Base-by-base conservation (phyloP, 495 filamentous ascomycete species). In the Penicillium ochrochloron region DNA sequence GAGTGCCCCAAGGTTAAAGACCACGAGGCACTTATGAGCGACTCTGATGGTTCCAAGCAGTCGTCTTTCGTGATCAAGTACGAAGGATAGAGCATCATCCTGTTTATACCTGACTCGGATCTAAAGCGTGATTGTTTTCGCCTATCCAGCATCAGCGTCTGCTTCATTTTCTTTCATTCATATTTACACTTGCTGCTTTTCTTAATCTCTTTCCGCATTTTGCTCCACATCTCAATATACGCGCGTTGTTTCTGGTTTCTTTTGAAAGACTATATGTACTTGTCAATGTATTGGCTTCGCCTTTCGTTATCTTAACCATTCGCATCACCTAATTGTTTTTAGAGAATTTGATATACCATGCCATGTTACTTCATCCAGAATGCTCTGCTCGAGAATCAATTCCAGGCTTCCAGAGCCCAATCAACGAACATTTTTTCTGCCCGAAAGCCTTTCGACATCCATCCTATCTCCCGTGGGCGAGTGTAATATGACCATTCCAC, bases 41-140 rank as follows among this genome's bases (percentile, higher is more conserved):
- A 62, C 19, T 55, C 60, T 0, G 60, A 62, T 27, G 60, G 50
- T 11, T 62, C 60, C 21, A 52, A 62, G 39, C 19, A 56, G 11
- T 58, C 53, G 14, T 60, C 50, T 25, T 62, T 54, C 23, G 51
- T 46, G 23, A 56, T 62, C 10, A 62, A 62, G 60, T 62, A 52
- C 37, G 51, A 56, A 44, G 35, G 31, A 58, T 58, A 58, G 56
- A 29, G 27, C n/a, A 33, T 33, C 25, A 54, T 54, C 51, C 19
- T 54, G 25, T 54, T 29, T 29, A 54, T 54, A 54, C 31, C 53
- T 33, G 53, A 34, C n/a, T 6, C 10, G 53, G 53, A 56, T 56
- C 10, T 21, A 56, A 27, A 31, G 48, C 29, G 31, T 21, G 21
- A 31, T 34, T 56, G 29, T 56, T 56, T 34, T 37, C 53, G 33